Evolutionary conservation across 139 green algal species (phyloP).

Genomic region (Chlorella sp.): DNA sequence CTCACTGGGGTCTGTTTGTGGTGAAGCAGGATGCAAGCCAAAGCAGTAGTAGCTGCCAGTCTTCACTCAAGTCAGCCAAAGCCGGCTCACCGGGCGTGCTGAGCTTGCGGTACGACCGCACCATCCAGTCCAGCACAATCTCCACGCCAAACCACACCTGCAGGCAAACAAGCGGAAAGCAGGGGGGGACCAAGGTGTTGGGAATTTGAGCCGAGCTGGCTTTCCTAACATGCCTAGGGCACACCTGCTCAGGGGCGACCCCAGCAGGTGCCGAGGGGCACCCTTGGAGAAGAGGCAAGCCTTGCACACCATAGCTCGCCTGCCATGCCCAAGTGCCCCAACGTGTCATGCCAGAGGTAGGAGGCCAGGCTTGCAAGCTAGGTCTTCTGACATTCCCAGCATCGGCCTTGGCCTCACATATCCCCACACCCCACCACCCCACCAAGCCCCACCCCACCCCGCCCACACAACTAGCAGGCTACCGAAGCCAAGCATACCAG

Average conservation of each 20-base stretch:
- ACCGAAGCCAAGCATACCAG: conserved; percentile 56
- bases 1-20: background rate
- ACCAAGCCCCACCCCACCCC: background rate
- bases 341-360: too few relatives aligned
- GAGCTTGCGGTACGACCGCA: conserved; percentile 63
- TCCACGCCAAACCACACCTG: conserved; percentile 85
- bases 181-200: conserved; percentile 46
- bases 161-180: conserved; percentile 62
- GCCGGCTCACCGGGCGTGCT: conserved; percentile 7
- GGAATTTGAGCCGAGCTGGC: background rate
- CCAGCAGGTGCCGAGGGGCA: too few relatives aligned
- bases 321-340: background rate
- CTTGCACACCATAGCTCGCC: background rate
- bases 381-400: too few relatives aligned
- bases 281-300: background rate
- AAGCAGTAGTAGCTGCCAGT: too few relatives aligned
- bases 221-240: too few relatives aligned
- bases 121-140: conserved; percentile 73
- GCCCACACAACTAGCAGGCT: background rate
- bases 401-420: background rate
- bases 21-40: background rate
- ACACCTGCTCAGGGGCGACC: too few relatives aligned
- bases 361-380: background rate
- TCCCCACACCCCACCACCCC: background rate
- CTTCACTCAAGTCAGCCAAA: background rate